Base-by-base conservation (phyloP, 768 basidiomycete species). In the Mrakia gelida region DNA sequence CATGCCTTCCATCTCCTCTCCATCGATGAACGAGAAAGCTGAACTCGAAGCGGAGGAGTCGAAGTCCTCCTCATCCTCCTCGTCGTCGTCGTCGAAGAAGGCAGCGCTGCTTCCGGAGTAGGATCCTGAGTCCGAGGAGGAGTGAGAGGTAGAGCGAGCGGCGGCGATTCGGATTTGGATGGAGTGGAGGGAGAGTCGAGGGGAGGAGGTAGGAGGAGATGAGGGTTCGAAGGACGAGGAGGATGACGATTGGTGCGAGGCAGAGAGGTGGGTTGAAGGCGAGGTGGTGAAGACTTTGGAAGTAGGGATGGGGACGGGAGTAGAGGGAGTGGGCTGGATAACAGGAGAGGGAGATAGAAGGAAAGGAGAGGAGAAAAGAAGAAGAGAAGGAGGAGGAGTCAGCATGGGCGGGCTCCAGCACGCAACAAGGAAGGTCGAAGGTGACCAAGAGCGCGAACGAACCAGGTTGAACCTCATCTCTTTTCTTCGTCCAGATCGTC, bases 1-100 rank as follows among this genome's bases (percentile, higher is more conserved):
- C 34, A 70, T 9, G 1, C 67, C 67, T 21, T 70, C 67, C 67
- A 70, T 45, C 38, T 70, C 67, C 34, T 70, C 67, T 38, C 67
- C 67, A 13, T 70, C 67, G 38, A 70, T 70, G 41, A 70, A 70
- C 67, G 67, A 70, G 38, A 70, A 70, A 18, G 67, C 67, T 0
- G 34, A 38, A 21, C 34, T 38, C 67, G 67, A 34, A 0, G 38
- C 26, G 21, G 67, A 70, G 21, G 32, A 26, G 23, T 41, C 26
- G 21, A 34, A 30, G 65, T 67, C 65, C 11, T 67, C 65, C 30
- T 41, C 67, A 32, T 67, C 65, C 21, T 70, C 67, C 13, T 41
- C 34, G 38, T 68, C 67, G 34, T 70, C 67, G 34, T 70, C 67
- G 26, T 70, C 67, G 26, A n/a, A 43, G 34, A 41, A 70, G 67